These are phyloP conservation scores for Candida sakaeoensis DNA, from an alignment of 805 yeast species.

Conservation along the genomic window DNA sequence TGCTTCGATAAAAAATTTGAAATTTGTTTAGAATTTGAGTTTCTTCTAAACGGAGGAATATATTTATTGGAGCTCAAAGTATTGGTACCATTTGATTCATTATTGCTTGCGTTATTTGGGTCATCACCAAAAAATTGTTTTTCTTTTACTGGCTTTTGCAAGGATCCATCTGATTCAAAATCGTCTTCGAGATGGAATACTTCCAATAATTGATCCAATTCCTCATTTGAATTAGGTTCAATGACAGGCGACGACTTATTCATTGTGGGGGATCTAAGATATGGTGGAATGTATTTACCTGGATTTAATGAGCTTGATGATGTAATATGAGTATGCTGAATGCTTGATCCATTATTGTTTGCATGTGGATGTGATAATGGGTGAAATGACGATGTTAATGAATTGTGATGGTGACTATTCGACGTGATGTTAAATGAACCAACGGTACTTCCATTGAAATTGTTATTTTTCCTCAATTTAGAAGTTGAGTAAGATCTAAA, in stretches of 20 bases:
- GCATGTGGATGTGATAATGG: slow-evolving; percentile 5
- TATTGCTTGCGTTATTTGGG: slow-evolving; percentile 13
- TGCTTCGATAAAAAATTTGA: slow-evolving; percentile 5
- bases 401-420: neutral
- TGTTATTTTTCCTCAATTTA: slow-evolving; percentile 11
- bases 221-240: slow-evolving; percentile 30
- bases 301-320: slow-evolving; percentile 8
- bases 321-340: neutral
- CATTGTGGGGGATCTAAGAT: slow-evolving; percentile 35
- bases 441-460: neutral
- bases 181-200: slow-evolving; percentile 44
- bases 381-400: slow-evolving; percentile 6
- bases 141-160: neutral
- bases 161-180: slow-evolving; percentile 15
- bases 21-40: slow-evolving; percentile 24
- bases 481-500: slow-evolving; percentile 21
- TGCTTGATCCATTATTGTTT: neutral
- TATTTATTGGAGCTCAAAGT: slow-evolving; percentile 36
- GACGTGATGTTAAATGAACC: neutral
- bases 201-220: slow-evolving; percentile 31
- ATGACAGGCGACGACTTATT: slow-evolving; percentile 28
- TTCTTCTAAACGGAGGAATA: slow-evolving; percentile 69
- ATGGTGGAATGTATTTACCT: slow-evolving; percentile 42
- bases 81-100: slow-evolving; percentile 1
- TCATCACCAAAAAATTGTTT: slow-evolving; percentile 32